Conservation (phyloP, 2,329 filamentous ascomycete species). For the Trichoderma sp. region DNA sequence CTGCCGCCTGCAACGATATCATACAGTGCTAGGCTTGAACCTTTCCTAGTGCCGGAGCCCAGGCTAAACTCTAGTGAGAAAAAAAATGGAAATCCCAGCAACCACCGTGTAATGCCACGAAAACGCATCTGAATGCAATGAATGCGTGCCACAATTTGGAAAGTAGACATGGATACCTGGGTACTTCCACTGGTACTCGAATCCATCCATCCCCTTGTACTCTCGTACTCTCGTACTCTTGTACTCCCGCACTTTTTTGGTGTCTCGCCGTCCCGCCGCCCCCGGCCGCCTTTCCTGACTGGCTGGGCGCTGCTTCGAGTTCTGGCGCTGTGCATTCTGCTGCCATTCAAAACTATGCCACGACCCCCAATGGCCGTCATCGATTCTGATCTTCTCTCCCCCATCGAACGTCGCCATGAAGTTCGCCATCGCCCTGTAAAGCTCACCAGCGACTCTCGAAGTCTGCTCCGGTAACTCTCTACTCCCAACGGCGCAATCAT, state of each 20-base stretch:
- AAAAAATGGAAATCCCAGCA: not conserved
- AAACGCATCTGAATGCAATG: too few relatives aligned
- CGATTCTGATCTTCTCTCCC: slow-evolving; percentile 30
- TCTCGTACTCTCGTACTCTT: not conserved
- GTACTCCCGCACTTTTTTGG: slow-evolving; percentile 4
- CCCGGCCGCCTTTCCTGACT: slow-evolving; percentile 9
- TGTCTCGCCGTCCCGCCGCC: slow-evolving; percentile 14
- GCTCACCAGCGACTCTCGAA: slow-evolving; percentile 51
- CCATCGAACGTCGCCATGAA: slow-evolving; percentile 53
- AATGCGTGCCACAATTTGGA: too few relatives aligned
- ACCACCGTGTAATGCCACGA: too few relatives aligned
- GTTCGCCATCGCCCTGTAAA: slow-evolving; percentile 53
- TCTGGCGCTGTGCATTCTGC: not conserved
- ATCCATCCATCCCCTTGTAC: too few relatives aligned
- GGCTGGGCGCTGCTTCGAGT: not conserved
- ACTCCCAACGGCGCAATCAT: slow-evolving; percentile 40
- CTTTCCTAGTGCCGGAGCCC: not conserved
- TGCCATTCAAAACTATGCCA: slow-evolving; percentile 37
- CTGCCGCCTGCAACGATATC: not conserved
- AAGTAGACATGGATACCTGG: too few relatives aligned
- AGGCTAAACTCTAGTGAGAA: not conserved
- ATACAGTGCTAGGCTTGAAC: not conserved
- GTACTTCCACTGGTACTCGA: too few relatives aligned
- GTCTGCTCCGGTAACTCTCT: slow-evolving; percentile 49
- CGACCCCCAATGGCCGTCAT: slow-evolving; percentile 27